A percentile compares a stretch with the other conserved stretches of the same genome.
phyloP scores from a whole-genome alignment of 1,139 yeast genomes.

The Debaryomyces sp. region DNA sequence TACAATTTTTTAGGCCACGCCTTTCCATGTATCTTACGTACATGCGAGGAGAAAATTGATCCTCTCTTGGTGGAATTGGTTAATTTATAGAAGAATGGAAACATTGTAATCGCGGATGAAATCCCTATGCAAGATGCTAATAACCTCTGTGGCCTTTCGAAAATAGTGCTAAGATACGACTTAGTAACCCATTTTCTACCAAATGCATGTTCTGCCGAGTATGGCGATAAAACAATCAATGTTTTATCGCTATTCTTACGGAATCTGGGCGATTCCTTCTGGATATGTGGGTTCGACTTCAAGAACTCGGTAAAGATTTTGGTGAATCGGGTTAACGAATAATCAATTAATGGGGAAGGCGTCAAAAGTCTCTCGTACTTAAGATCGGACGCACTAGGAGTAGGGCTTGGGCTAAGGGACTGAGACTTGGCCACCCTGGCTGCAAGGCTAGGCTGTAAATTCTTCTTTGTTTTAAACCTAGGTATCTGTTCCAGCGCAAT shows the following conservation, averaged over 20 bases:
- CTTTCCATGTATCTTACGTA: constrained; percentile 71
- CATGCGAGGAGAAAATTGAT: constrained; percentile 59
- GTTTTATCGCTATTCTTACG: constrained; percentile 51
- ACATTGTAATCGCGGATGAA: constrained; percentile 73
- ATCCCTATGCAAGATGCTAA: constrained; percentile 78
- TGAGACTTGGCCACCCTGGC: constrained; percentile 14
- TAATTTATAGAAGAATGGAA: constrained; percentile 61
- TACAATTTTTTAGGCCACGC: constrained; percentile 69
- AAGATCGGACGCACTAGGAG: constrained; percentile 17
- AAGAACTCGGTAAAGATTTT: constrained; percentile 51
- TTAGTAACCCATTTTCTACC: constrained; percentile 79
- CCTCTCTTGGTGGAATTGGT: constrained; percentile 51
- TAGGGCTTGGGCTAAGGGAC: constrained; percentile 11
- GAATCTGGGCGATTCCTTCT: constrained; percentile 51
- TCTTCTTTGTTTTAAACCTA: constrained; percentile 36
- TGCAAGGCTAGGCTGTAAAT: constrained; percentile 32
- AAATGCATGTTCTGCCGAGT: constrained; percentile 68
- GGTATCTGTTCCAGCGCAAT: constrained; percentile 37
- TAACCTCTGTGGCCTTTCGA: constrained; percentile 82
- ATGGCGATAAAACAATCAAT: constrained; percentile 58
- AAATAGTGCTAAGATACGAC: constrained; percentile 67
- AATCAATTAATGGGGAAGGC: constrained; percentile 40
- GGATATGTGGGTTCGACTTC: constrained; percentile 57
- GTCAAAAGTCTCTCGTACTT: constrained; percentile 28
- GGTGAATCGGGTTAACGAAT: constrained; percentile 40